phyloP scores from a whole-genome alignment of 345 rosid species.

The Dimocarpus longan region DNA sequence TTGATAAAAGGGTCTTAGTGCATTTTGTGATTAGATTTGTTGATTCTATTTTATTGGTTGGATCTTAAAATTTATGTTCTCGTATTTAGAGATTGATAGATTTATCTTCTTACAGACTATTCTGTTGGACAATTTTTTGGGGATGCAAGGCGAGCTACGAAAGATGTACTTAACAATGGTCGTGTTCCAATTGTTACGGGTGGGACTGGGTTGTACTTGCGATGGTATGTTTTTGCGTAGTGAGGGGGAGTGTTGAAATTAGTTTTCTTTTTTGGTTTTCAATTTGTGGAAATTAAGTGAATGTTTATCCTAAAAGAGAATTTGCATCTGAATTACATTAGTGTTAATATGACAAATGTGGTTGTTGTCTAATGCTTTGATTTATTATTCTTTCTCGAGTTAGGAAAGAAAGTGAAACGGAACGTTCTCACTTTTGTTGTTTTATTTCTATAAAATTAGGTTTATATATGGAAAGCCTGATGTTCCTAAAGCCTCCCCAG shows the following conservation, averaged over 20 bases:
- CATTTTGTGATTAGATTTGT: conserved; percentile 9
- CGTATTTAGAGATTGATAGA: background rate
- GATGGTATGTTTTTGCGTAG: conserved; percentile 73
- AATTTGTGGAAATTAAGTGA: background rate
- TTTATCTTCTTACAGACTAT: conserved; percentile 55
- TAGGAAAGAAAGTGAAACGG: background rate
- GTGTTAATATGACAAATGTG: background rate
- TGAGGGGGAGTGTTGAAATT: conserved; percentile 22
- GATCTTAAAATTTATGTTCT: conserved; percentile 1
- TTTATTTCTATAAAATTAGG: conserved; percentile 42
- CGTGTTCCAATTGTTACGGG: conserved; percentile 85
- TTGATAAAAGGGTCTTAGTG: conserved; percentile 10
- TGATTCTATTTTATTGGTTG: conserved; percentile 12
- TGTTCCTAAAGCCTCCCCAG: conserved; percentile 82
- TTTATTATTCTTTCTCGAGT: background rate
- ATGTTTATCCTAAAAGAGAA: background rate
- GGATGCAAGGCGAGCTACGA: conserved; percentile 78
- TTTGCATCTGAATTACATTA: conserved; percentile 2
- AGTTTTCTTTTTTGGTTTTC: background rate
- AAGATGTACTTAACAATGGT: conserved; percentile 57
- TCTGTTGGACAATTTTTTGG: conserved; percentile 77
- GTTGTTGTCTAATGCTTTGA: background rate
- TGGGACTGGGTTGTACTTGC: conserved; percentile 89
- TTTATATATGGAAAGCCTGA: conserved; percentile 87
- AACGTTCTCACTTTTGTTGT: conserved; percentile 12